A percentile compares a stretch with the other conserved stretches of the same genome.
Evolutionary conservation across 495 filamentous ascomycete species (phyloP).

Genomic region (Lasiosphaeria hispida): DNA sequence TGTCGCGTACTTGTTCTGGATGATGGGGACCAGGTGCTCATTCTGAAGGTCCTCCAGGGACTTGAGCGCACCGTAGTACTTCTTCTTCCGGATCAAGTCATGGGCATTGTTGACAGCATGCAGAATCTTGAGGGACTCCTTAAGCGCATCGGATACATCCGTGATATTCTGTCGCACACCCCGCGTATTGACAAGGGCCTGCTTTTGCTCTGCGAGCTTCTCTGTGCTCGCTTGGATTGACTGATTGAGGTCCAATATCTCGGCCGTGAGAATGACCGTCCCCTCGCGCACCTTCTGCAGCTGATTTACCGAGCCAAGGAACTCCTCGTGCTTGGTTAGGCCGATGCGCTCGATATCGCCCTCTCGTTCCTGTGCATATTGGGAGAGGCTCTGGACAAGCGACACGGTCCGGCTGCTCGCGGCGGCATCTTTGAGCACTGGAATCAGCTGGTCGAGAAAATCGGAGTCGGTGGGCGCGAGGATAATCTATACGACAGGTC

Average conservation of each 20-base stretch:
- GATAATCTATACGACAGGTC: conserved; percentile 63
- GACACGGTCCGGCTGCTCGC: conserved; percentile 67
- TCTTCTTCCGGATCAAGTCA: conserved; percentile 84
- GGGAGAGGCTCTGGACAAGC: conserved; percentile 72
- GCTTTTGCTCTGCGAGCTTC: conserved; percentile 91
- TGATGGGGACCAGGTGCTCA: conserved; percentile 70
- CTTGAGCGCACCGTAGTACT: conserved; percentile 90
- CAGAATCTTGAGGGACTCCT: conserved; percentile 87
- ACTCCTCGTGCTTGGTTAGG: conserved; percentile 93
- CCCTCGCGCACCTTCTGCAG: conserved; percentile 87
- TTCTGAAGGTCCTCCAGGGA: conserved; percentile 95
- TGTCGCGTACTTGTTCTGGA: conserved; percentile 73
- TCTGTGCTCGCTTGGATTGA: conserved; percentile 95
- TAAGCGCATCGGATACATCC: conserved; percentile 83
- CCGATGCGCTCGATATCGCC: conserved; percentile 92
- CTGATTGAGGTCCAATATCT: conserved; percentile 88
- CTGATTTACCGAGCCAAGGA: conserved; percentile 87
- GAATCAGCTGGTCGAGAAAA: conserved; percentile 92
- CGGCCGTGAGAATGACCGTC: conserved; percentile 79
- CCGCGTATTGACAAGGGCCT: conserved; percentile 83
- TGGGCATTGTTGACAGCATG: conserved; percentile 92
- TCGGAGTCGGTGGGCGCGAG: conserved; percentile 88
- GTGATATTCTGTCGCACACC: conserved; percentile 94
- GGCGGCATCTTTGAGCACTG: conserved; percentile 85
- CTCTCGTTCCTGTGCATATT: conserved; percentile 83